Conservation (phyloP, 257 asterid genomes). For the Fraxinus excelsior region DNA sequence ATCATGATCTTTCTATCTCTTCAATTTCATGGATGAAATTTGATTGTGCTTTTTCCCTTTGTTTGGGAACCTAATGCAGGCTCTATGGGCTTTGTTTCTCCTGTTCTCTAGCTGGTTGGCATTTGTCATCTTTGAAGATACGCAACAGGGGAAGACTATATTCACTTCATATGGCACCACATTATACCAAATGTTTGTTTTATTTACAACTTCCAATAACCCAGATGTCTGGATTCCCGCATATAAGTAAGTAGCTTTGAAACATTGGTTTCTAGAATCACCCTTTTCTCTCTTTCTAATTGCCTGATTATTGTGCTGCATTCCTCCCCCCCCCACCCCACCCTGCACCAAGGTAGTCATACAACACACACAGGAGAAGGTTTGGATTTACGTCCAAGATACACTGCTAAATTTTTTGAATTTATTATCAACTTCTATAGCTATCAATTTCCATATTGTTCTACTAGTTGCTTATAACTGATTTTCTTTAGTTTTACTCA, state of each 20-base stretch:
- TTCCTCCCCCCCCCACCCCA: background rate
- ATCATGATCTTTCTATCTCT: background rate
- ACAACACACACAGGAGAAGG: conserved; percentile 5
- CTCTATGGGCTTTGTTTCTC: conserved; percentile 76
- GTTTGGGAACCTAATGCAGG: conserved; percentile 56
- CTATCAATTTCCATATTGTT: background rate
- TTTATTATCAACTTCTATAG: background rate
- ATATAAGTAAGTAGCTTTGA: conserved; percentile 66
- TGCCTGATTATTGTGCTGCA: conserved; percentile 10
- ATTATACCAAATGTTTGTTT: conserved; percentile 81
- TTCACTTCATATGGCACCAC: conserved; percentile 79
- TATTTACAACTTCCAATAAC: conserved; percentile 95
- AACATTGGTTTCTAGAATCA: conserved; percentile 13
- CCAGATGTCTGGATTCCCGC: conserved; percentile 99
- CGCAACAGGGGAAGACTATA: conserved; percentile 71
- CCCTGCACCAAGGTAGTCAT: background rate
- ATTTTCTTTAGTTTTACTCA: conserved; percentile 20
- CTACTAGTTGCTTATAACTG: background rate
- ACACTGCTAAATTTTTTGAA: background rate
- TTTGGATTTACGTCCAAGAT: background rate
- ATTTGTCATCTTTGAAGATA: conserved; percentile 93
- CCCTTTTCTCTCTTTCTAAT: conserved; percentile 6
- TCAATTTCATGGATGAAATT: background rate
- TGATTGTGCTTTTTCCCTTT: conserved; percentile 11
- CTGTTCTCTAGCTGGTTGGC: conserved; percentile 96